Evolutionary conservation across 169 alveolate species (phyloP).

Genomic region (Fabrea salina): DNA sequence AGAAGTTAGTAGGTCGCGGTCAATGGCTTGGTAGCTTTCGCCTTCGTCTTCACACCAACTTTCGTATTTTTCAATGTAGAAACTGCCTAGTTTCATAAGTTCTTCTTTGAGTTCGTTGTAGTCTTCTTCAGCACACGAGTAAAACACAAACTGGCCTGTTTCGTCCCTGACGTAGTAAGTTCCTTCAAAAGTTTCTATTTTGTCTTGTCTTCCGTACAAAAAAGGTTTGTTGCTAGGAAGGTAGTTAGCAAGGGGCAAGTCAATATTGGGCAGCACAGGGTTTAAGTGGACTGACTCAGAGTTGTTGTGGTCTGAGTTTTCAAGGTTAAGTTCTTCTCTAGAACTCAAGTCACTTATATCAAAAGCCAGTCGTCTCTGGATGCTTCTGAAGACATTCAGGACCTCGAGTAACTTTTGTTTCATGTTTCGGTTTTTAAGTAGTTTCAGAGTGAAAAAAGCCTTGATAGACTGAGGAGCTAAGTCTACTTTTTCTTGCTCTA

Average conservation of each 20-base stretch:
- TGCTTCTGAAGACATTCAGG: constrained; percentile 64
- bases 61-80: constrained; percentile 69
- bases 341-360: constrained; percentile 62
- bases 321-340: constrained; percentile 38
- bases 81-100: constrained; percentile 68
- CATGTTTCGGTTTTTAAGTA: constrained; percentile 65
- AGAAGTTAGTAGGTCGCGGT: constrained; percentile 58
- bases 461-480: constrained; percentile 62
- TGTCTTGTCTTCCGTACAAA: constrained; percentile 61
- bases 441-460: constrained; percentile 58
- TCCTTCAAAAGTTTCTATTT: constrained; percentile 53
- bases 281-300: too few relatives aligned
- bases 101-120: constrained; percentile 69
- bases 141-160: constrained; percentile 65
- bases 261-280: too few relatives aligned
- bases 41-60: constrained; percentile 64
- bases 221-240: constrained; percentile 9
- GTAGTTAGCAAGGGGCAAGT: constrained; percentile 12
- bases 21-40: constrained; percentile 63
- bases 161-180: constrained; percentile 61
- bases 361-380: constrained; percentile 57
- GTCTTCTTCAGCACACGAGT: constrained; percentile 66
- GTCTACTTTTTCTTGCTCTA: constrained; percentile 40
- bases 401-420: constrained; percentile 64
- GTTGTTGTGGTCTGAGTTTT: too few relatives aligned